phyloP scores from a whole-genome alignment of 2,329 filamentous ascomycete species.

The Penicillium sp. region DNA sequence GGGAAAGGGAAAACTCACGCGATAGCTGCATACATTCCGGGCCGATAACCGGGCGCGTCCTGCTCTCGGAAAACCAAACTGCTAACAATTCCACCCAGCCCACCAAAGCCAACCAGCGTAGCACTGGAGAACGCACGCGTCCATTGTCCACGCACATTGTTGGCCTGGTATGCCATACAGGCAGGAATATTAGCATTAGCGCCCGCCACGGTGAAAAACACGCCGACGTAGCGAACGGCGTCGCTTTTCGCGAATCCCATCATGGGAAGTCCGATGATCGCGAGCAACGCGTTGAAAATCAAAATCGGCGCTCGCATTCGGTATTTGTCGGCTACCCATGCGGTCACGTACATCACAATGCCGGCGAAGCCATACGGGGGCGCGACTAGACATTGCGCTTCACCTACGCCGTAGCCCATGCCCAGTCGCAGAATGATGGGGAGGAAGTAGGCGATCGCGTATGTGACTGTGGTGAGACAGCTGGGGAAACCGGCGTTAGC shows the following conservation, averaged over 20 bases:
- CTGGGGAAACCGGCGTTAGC: conserved; percentile 44
- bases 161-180: conserved; percentile 77
- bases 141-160: conserved; percentile 87
- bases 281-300: conserved; percentile 64
- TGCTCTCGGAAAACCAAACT: conserved; percentile 66
- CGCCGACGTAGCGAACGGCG: conserved; percentile 68
- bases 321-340: conserved; percentile 67
- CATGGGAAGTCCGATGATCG: conserved; percentile 69
- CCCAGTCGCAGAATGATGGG: conserved; percentile 68
- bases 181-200: conserved; percentile 76
- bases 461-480: conserved; percentile 71
- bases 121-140: conserved; percentile 80
- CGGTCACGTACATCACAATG: conserved; percentile 60
- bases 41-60: conserved; percentile 38
- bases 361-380: conserved; percentile 69
- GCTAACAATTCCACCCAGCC: conserved; percentile 76
- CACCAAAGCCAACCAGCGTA: conserved; percentile 73
- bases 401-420: conserved; percentile 65
- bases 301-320: conserved; percentile 67
- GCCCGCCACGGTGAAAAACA: conserved; percentile 75
- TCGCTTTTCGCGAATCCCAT: conserved; percentile 65
- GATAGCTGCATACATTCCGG: conserved; percentile 37
- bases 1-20: conserved; percentile 21
- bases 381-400: conserved; percentile 70
- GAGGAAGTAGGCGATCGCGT: conserved; percentile 76